These are phyloP conservation scores for Botrytis hyacinthi DNA, from an alignment of 2,329 filamentous ascomycete genomes.

Conservation along the genomic window DNA sequence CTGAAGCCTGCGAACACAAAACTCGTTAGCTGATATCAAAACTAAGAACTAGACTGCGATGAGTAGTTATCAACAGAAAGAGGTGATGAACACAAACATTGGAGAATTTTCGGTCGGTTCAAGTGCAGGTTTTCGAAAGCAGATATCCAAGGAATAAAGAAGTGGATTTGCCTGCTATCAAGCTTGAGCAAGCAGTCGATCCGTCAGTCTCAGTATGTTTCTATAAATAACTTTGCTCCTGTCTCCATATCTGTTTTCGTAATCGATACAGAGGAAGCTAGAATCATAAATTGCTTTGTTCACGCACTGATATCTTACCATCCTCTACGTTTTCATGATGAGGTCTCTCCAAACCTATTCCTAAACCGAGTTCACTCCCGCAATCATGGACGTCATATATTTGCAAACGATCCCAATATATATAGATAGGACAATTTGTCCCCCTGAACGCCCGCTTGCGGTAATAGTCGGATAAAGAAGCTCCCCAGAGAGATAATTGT, in stretches of 20 bases:
- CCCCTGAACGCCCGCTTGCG: neutral
- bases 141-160: conserved; percentile 4
- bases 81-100: neutral
- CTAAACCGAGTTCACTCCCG: neutral
- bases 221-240: neutral
- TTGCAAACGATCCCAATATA: neutral
- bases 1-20: neutral
- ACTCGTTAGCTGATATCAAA: neutral
- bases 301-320: neutral
- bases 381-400: neutral
- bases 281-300: conserved; percentile 10
- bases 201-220: neutral
- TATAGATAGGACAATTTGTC: neutral
- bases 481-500: neutral
- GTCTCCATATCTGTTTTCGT: neutral
- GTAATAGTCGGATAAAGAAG: conserved; percentile 12
- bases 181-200: neutral
- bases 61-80: neutral
- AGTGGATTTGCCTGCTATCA: neutral
- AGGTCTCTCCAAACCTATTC: neutral
- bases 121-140: neutral
- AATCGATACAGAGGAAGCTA: too few relatives aligned
- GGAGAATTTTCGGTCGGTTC: neutral
- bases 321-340: neutral
- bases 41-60: neutral